Percentiles rank a stretch among this genome's conserved stretches.
Conservation (phyloP, 148 eudicot species). For the Rhododendron williamsianum region DNA sequence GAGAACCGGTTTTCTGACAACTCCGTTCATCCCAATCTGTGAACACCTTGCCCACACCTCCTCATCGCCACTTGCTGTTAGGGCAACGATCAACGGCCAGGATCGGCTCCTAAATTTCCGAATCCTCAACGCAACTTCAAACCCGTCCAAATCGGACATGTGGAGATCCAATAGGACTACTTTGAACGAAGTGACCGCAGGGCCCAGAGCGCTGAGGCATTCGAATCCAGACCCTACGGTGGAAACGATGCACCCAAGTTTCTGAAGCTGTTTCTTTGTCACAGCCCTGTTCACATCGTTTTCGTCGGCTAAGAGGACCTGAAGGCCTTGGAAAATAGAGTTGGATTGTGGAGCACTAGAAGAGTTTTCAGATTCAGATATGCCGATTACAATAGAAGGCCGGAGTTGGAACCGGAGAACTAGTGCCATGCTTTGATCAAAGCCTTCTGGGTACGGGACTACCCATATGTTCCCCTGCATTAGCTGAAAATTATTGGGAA, state of each 20-base stretch:
- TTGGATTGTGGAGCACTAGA: slow-evolving; percentile 27
- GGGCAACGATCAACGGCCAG: slow-evolving; percentile 69
- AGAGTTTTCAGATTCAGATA: slow-evolving; percentile 48
- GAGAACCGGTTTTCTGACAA: slow-evolving; percentile 56
- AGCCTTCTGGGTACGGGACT: slow-evolving; percentile 48
- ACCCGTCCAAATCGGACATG: slow-evolving; percentile 57
- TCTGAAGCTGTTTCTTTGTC: slow-evolving; percentile 57
- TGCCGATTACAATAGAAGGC: slow-evolving; percentile 38
- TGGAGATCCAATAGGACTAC: slow-evolving; percentile 65
- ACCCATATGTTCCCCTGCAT: slow-evolving; percentile 92
- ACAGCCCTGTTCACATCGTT: slow-evolving; percentile 70
- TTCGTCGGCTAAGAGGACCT: slow-evolving; percentile 68
- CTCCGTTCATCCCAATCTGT: slow-evolving; percentile 61
- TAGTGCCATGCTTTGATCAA: slow-evolving; percentile 70
- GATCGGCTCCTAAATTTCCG: slow-evolving; percentile 56
- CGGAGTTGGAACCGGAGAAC: slow-evolving; percentile 56
- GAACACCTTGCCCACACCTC: slow-evolving; percentile 41
- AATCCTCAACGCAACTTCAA: slow-evolving; percentile 51
- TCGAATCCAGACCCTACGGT: slow-evolving; percentile 66
- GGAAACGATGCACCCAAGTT: slow-evolving; percentile 60
- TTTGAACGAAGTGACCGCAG: slow-evolving; percentile 35
- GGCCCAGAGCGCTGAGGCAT: slow-evolving; percentile 50
- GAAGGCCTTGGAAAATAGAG: slow-evolving; percentile 53
- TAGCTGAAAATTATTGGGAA: slow-evolving; percentile 39
- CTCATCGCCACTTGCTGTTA: slow-evolving; percentile 41